Evolutionary conservation across 495 filamentous ascomycete genomes (phyloP).

Genomic region (Ascodesmis nigricans): DNA sequence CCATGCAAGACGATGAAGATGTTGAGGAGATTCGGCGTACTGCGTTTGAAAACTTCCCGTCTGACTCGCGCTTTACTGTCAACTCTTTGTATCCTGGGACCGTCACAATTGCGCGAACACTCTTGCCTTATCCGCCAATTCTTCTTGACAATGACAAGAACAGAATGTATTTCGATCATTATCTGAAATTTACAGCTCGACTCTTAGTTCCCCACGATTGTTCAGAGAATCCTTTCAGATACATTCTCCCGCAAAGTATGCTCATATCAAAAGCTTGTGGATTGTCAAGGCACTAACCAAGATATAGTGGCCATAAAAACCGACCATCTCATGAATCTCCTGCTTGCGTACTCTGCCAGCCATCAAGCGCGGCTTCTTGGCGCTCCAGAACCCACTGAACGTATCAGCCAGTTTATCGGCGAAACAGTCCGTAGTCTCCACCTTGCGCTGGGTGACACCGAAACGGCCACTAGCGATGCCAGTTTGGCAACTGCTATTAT

Average conservation of each 20-base stretch:
- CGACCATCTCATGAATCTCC: conserved; percentile 47
- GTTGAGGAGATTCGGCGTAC: conserved; percentile 20
- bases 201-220: conserved; percentile 53
- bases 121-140: conserved; percentile 45
- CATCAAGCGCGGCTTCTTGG: conserved; percentile 58
- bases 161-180: conserved; percentile 57
- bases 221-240: conserved; percentile 43
- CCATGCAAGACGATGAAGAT: conserved; percentile 21
- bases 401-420: conserved; percentile 59
- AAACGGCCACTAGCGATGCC: conserved; percentile 38
- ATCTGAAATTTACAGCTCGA: conserved; percentile 46
- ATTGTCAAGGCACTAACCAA: conserved; percentile 1
- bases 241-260: conserved; percentile 46
- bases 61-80: no score
- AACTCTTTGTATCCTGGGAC: conserved; percentile 22
- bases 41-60: conserved; percentile 15
- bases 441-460: conserved; percentile 40
- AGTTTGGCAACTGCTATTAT: conserved; percentile 72
- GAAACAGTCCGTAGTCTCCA: conserved; percentile 57
- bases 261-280: conserved; percentile 10
- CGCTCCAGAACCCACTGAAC: conserved; percentile 51
- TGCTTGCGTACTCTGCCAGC: conserved; percentile 63
- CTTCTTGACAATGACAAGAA: conserved; percentile 56
- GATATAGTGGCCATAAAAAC: conserved; percentile 41
- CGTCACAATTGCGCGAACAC: conserved; percentile 41